These are phyloP conservation scores for Nakazawaea populi DNA, from an alignment of 805 yeast species.

Conservation along the genomic window DNA sequence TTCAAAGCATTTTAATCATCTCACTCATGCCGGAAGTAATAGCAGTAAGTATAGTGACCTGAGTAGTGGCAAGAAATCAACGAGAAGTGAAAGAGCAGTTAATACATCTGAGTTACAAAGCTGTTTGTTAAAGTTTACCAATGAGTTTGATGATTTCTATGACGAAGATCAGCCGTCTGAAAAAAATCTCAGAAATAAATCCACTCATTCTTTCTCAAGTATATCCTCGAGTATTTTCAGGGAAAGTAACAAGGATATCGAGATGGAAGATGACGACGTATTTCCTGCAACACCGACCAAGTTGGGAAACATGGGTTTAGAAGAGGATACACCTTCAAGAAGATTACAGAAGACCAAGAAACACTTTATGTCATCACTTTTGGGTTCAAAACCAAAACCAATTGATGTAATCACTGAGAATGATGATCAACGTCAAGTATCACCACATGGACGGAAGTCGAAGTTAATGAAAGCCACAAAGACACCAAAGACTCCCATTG, in stretches of 20 bases:
- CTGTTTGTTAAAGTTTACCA: constrained; percentile 31
- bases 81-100: constrained; percentile 14
- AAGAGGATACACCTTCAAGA: constrained; percentile 14
- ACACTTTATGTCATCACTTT: not conserved
- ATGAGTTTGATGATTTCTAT: constrained; percentile 33
- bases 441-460: not conserved
- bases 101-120: constrained; percentile 35
- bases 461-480: not conserved
- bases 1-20: not conserved
- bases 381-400: not conserved
- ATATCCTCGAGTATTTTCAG: constrained; percentile 20
- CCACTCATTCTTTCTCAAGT: not conserved
- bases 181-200: constrained; percentile 7
- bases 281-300: constrained; percentile 42
- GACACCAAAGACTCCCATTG: constrained; percentile 25
- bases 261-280: constrained; percentile 14
- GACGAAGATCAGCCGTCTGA: constrained; percentile 15
- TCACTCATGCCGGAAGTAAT: not conserved
- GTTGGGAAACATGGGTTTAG: constrained; percentile 15
- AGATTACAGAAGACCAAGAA: constrained; percentile 11
- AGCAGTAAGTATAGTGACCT: not conserved
- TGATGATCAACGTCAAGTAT: not conserved
- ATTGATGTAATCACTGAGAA: not conserved
- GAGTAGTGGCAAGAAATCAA: constrained; percentile 2
- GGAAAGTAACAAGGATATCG: constrained; percentile 12